These are phyloP conservation scores for Candida broadrunensis DNA, from an alignment of 805 yeast genomes.

Conservation along the genomic window DNA sequence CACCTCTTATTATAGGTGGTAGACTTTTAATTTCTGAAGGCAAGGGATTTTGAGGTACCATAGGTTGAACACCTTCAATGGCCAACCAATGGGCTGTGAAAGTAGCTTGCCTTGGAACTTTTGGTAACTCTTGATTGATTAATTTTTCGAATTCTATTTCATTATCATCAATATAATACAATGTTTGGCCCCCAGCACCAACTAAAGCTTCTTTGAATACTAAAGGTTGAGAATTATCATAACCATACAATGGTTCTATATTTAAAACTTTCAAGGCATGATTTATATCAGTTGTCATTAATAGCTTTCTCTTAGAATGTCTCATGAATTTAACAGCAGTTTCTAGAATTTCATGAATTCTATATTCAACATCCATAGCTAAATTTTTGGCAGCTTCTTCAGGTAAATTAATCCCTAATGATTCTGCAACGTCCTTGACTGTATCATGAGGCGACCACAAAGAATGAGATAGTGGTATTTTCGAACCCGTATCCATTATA, in stretches of 20 bases:
- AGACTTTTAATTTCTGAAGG: conserved; percentile 72
- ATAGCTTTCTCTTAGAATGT: conserved; percentile 79
- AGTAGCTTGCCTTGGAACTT: conserved; percentile 87
- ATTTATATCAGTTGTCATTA: conserved; percentile 78
- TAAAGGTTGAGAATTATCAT: conserved; percentile 68
- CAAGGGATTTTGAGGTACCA: conserved; percentile 94
- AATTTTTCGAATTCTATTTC: conserved; percentile 93
- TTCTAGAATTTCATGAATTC: conserved; percentile 92
- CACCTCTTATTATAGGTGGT: conserved; percentile 80
- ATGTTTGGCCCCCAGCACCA: conserved; percentile 83
- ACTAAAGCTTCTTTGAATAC: conserved; percentile 84
- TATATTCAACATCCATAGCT: conserved; percentile 99
- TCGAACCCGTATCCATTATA: conserved; percentile 32
- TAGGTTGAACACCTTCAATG: conserved; percentile 97
- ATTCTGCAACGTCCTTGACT: conserved; percentile 92
- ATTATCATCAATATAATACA: conserved; percentile 88
- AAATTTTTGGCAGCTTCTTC: conserved; percentile 92
- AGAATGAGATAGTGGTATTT: conserved; percentile 75
- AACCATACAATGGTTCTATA: conserved; percentile 92
- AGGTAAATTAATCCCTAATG: conserved; percentile 76
- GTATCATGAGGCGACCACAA: conserved; percentile 98
- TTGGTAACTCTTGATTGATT: conserved; percentile 91
- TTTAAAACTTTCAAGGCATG: conserved; percentile 81
- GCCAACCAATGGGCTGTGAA: conserved; percentile 98
- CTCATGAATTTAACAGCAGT: conserved; percentile 96